Evolutionary conservation across 1,284 basidiomycete genomes (phyloP).

Genomic region (Cutaneotrichosporon sp.): DNA sequence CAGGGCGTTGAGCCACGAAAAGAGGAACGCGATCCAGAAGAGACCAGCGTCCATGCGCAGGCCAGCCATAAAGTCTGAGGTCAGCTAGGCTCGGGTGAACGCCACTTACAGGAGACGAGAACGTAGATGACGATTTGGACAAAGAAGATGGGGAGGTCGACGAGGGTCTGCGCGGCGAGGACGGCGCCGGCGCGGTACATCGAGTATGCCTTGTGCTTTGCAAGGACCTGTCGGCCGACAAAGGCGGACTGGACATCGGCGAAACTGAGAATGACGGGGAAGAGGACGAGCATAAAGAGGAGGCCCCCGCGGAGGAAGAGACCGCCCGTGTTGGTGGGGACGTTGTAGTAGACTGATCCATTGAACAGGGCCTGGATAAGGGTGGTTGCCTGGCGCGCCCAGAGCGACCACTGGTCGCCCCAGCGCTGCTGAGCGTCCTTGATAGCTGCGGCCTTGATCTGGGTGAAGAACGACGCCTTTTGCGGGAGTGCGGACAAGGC

Average conservation of each 20-base stretch:
- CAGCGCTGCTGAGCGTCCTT: slow-evolving; percentile 42
- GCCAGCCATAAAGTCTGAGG: slow-evolving; percentile 39
- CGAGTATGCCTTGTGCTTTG: slow-evolving; percentile 51
- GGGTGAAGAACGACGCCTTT: slow-evolving; percentile 31
- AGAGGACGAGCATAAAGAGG: slow-evolving; percentile 51
- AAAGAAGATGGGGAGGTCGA: slow-evolving; percentile 51
- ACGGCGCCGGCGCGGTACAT: slow-evolving; percentile 48
- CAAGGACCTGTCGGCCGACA: slow-evolving; percentile 65
- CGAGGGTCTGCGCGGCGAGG: slow-evolving; percentile 62
- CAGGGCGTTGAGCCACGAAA: slow-evolving; percentile 28
- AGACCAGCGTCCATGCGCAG: slow-evolving; percentile 27
- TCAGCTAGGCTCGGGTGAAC: too few species aligned
- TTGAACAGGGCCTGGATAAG: slow-evolving; percentile 48
- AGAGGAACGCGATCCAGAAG: slow-evolving; percentile 44
- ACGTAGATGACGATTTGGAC: slow-evolving; percentile 46
- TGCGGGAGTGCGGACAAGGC: slow-evolving; percentile 19
- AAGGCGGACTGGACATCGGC: slow-evolving; percentile 70
- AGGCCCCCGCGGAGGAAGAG: slow-evolving; percentile 66
- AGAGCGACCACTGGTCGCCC: slow-evolving; percentile 29
- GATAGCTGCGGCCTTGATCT: slow-evolving; percentile 35
- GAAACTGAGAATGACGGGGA: slow-evolving; percentile 51
- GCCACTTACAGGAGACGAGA: slow-evolving; percentile 46
- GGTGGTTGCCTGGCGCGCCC: slow-evolving; percentile 37
- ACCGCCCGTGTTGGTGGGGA: slow-evolving; percentile 58
- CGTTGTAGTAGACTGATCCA: slow-evolving; percentile 67